Evolutionary conservation across 106 monocot species (phyloP), one percentile per base, ranked within the genome.

Genomic region (Dendrobium nobile): DNA sequence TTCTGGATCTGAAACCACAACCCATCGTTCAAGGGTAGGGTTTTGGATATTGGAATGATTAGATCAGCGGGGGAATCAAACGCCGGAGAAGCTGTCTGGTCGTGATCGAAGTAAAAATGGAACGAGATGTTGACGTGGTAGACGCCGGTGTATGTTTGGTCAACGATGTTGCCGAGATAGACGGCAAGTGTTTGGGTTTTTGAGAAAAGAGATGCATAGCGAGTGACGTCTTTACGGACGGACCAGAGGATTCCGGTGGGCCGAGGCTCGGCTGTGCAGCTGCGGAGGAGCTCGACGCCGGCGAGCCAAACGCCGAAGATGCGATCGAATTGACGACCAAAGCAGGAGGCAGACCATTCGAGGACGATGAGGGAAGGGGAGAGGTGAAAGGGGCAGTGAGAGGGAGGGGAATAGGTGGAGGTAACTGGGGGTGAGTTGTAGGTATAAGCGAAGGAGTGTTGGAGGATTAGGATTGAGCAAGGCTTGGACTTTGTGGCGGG

Each of bases 1-100:
- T 84, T 91, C 83, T 88, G 42, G 76, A 93, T 88, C 45, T 22
- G 45, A 76, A 93, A 89, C 93, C 95, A 95, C 79, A 89, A 70
- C 18, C 91, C 93, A 28, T 95, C 93, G 61, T 91, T 82, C 77
- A 89, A 43, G 4, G 95, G 93, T 20, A 88, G 79, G 47, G 61
- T 74, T 59, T 93, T 78, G 18, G 95, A 95, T 77, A 95, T 82
- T 15, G 95, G 95, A 5, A 95, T 28, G 72, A 95, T 82, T 72
- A 95, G 61, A 84, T 95, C 88, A 20, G 95, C 95, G 5, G 89
- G 87, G 6, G 82, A 84, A 41, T 59, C 58, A 67, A 86, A 90
- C 22, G 18, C 84, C 82, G 3, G 85, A 70, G 0, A 5, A 33
- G 18, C 41, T 15, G 7, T 15, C 33, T 2, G 56, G 58, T 28